Base-by-base conservation (phyloP, 2,329 filamentous ascomycete genomes). In the Botrytis fabae region DNA sequence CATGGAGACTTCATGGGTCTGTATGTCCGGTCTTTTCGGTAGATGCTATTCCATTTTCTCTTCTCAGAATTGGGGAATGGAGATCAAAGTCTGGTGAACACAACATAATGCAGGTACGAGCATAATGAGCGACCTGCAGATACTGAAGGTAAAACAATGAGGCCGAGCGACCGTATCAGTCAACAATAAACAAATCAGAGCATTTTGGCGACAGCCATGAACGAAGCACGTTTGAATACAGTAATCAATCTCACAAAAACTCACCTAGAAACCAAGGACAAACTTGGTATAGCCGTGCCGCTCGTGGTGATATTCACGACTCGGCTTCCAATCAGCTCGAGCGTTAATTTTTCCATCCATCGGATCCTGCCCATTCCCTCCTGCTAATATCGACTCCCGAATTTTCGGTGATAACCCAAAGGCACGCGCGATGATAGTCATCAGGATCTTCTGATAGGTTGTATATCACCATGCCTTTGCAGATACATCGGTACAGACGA, bases 41-140 rank as follows among this genome's bases (percentile, higher is more conserved):
- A 60, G 51, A 35, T 68, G 42, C 38, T 42, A 32, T 66, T 72
- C 62, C 70, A 59, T 60, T 44, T 68, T 68, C 40, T 38, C 10
- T 54, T 44, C 60, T 70, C 54, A 59, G 60, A 70, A 38, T 42
- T 62, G 59, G 59, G 32, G 14, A 28, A 51, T 62, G 69, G 69
- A 70, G 62, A 71, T 71, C 60, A 71, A 54, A 57, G 48, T 68
- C 35, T 64, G 64, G 44, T 60, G 44, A 54, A 68, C 62, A 72
- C 70, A 68, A 68, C 70, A 72, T 72, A 4, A 72, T 72, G 62
- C 70, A 72, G 62, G 70, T 72, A 72, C 70, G 48, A 51, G 25
- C 44, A 63, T 25, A 70, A 46, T 40, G 44, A 40, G 69, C 59
- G 69, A 51, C 69, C 20, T 42, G 69, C 69, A 70, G 32, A 70